These are phyloP conservation scores for Cercophora sp. DNA, from an alignment of 495 filamentous ascomycete species.

Conservation along the genomic window DNA sequence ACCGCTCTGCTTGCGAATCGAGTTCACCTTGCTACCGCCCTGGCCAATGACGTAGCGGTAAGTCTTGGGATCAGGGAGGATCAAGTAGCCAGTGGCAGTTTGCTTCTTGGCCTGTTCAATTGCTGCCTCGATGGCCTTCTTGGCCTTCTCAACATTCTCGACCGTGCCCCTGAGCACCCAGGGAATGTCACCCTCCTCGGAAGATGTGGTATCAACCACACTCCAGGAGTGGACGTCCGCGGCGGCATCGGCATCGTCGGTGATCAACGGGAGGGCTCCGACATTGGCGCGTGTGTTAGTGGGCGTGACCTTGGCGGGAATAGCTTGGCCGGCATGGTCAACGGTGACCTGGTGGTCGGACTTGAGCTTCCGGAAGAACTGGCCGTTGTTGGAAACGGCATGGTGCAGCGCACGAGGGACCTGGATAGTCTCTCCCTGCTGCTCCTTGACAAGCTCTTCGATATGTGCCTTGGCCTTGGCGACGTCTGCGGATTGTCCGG, in stretches of 20 bases:
- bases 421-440: conserved; percentile 79
- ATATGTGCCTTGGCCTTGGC: conserved; percentile 84
- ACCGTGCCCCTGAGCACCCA: conserved; percentile 81
- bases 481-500: conserved; percentile 71
- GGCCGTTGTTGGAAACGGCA: conserved; percentile 78
- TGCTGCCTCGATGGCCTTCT: conserved; percentile 63
- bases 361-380: conserved; percentile 82
- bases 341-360: conserved; percentile 82
- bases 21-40: conserved; percentile 84
- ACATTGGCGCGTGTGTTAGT: conserved; percentile 46
- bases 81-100: conserved; percentile 74
- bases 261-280: conserved; percentile 75
- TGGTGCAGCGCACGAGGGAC: conserved; percentile 81
- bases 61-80: conserved; percentile 81
- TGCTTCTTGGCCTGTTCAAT: conserved; percentile 69
- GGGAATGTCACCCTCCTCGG: conserved; percentile 72
- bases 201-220: conserved; percentile 55
- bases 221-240: conserved; percentile 75
- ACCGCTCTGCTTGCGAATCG: conserved; percentile 84
- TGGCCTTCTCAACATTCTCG: conserved; percentile 74
- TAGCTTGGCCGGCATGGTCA: conserved; percentile 75
- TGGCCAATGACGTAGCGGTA: conserved; percentile 89
- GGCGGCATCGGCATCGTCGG: conserved; percentile 64
- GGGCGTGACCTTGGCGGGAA: conserved; percentile 60
- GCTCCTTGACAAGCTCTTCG: conserved; percentile 71